A percentile compares a stretch with the other conserved stretches of the same genome.
Conservation (phyloP, 305 asterid genomes). For the Fraxinus angustifolia region DNA sequence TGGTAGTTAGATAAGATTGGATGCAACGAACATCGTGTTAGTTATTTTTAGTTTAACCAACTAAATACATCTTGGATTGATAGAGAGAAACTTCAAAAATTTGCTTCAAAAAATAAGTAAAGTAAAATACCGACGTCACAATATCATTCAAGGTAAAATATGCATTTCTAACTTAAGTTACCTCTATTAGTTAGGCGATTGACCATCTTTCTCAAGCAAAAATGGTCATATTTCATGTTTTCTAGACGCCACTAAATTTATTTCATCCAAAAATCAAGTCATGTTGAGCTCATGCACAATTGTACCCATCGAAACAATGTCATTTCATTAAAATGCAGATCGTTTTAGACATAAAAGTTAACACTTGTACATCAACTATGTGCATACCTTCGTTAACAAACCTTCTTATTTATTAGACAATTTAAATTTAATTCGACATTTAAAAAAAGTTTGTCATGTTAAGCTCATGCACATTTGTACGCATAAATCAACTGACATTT, state of each 20-base stretch:
- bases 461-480: not conserved
- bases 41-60: not conserved
- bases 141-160: not conserved
- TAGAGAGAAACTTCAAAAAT: not conserved
- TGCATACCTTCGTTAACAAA: not conserved
- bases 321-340: not conserved
- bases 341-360: not conserved
- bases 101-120: not conserved
- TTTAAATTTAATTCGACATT: not conserved
- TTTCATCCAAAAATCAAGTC: not conserved
- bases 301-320: not conserved
- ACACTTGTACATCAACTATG: not conserved
- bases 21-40: not conserved
- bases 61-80: not conserved
- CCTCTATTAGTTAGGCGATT: not conserved
- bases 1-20: not conserved
- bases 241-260: not conserved
- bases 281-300: not conserved
- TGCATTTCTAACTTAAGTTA: not conserved
- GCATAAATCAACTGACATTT: not conserved
- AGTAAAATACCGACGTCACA: not conserved
- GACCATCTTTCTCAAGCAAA: not conserved
- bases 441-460: not conserved
- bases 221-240: not conserved
- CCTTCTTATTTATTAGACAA: not conserved